Evolutionary conservation across 202 grass and related monocot genomes (phyloP).

Genomic region (Schoenoplectus tabernaemontani): DNA sequence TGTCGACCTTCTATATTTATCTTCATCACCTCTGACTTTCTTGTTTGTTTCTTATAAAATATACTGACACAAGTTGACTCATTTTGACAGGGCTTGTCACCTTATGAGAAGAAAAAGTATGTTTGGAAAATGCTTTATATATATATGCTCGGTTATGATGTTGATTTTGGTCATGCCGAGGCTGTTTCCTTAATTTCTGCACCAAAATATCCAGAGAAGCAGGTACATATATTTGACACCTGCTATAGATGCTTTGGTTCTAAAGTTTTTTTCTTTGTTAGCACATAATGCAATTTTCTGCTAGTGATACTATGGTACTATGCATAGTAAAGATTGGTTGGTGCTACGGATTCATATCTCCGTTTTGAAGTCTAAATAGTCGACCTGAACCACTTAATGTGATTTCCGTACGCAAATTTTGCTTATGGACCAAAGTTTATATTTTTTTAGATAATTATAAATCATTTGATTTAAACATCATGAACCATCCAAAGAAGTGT

Average conservation of each 20-base stretch:
- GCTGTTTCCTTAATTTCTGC: conserved; percentile 98
- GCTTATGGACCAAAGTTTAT: too few relatives aligned
- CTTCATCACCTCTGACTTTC: neutral
- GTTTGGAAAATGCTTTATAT: conserved; percentile 99
- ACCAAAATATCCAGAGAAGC: conserved; percentile 97
- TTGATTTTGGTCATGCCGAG: conserved; percentile 95
- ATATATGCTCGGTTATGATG: conserved; percentile 98
- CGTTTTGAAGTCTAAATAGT: too few relatives aligned
- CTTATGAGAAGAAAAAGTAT: conserved; percentile 99
- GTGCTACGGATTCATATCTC: too few relatives aligned
- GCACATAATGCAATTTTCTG: neutral
- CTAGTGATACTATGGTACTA: too few relatives aligned
- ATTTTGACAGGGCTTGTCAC: conserved; percentile 71
- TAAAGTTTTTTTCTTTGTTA: conserved; percentile 1
- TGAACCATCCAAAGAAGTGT: too few relatives aligned
- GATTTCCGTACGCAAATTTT: too few relatives aligned
- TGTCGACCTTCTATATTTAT: neutral
- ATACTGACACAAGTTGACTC: conserved; percentile 18
- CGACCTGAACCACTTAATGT: too few relatives aligned
- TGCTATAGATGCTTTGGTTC: neutral
- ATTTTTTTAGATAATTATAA: too few relatives aligned
- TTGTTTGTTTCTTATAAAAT: neutral
- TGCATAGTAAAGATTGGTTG: too few relatives aligned
- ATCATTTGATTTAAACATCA: too few relatives aligned
- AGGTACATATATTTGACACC: conserved; percentile 20